phyloP scores from a whole-genome alignment of 352 stramenopile genomes.

The Phytophthora uliginosa region DNA sequence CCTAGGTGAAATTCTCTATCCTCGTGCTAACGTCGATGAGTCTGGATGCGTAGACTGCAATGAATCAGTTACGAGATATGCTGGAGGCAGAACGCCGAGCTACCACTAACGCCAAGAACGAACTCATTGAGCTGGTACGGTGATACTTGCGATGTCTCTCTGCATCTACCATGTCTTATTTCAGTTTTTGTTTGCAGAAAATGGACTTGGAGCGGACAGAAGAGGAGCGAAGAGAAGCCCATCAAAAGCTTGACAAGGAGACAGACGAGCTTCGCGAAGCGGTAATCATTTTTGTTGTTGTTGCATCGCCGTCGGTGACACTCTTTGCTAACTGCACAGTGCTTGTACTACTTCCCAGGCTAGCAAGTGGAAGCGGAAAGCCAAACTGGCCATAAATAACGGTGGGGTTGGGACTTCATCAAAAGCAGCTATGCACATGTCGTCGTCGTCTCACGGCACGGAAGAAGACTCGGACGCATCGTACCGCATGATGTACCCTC shows the following conservation, averaged over 20 bases:
- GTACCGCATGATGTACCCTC: conserved; percentile 59
- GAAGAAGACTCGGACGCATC: conserved; percentile 72
- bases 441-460: conserved; percentile 63
- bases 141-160: neutral
- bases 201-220: conserved; percentile 54
- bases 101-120: conserved; percentile 48
- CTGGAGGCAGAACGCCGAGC: conserved; percentile 48
- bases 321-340: neutral
- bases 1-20: neutral
- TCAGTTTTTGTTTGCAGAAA: conserved; percentile 29
- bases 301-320: neutral
- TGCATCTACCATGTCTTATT: neutral
- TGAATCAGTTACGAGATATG: conserved; percentile 50
- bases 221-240: conserved; percentile 62
- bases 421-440: conserved; percentile 48
- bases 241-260: conserved; percentile 76
- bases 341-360: conserved; percentile 23
- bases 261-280: conserved; percentile 67
- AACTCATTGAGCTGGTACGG: conserved; percentile 49
- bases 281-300: conserved; percentile 24
- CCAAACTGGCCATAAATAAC: conserved; percentile 63
- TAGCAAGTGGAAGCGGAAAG: conserved; percentile 79
- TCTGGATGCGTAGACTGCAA: conserved; percentile 30
- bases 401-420: conserved; percentile 11
- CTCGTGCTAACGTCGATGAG: neutral